Evolutionary conservation across 257 asterid genomes (phyloP), one percentile per base, ranked within the genome.

Genomic region (Ilex asprella): DNA sequence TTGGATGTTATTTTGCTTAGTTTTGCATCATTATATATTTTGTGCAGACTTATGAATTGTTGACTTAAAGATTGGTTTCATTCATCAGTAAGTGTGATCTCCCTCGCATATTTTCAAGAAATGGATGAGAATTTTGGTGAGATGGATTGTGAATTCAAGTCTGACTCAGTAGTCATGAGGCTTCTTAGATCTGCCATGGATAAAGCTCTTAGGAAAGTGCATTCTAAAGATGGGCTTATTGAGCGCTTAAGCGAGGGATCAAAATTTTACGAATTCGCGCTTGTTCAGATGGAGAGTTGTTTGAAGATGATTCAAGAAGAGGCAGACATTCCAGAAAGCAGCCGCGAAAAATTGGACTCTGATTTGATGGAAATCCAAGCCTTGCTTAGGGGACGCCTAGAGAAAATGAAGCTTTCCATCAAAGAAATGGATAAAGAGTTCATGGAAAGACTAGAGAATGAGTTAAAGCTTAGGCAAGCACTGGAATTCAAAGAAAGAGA

Each of bases 141-240:
- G 64, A 81, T 86, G 6, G 79, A 79, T 63, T 74, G 80, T 47
- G 66, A 82, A 73, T 85, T 90, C 39, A 85, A 70, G 63, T 69
- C 83, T 1, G 95, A 87, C 60, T 71, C 82, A 2, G 74, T 76
- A 67, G 87, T 85, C 62, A 83, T 90, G 95, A 77, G 78, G 54
- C 77, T 90, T 31, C 31, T 90, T 66, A 79, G 91, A 80, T 72
- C 83, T 16, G 96, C 95, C 57, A 80, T 90, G 97, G 96, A 85
- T 30, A 75, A 75, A 76, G 89, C 91, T 43, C 96, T 78, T 55
- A 90, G 83, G 52, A 79, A 87, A 32, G 67, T 85, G 55, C 92
- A 83, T 56, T 79, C 81, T 12, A 70, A 68, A 49, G 86, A 79
- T 7, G 91, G 95, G 13, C 90, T 95, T 8, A 79, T 90, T 5